phyloP scores from a whole-genome alignment of 805 yeast genomes.

The Candida peoriensis region DNA sequence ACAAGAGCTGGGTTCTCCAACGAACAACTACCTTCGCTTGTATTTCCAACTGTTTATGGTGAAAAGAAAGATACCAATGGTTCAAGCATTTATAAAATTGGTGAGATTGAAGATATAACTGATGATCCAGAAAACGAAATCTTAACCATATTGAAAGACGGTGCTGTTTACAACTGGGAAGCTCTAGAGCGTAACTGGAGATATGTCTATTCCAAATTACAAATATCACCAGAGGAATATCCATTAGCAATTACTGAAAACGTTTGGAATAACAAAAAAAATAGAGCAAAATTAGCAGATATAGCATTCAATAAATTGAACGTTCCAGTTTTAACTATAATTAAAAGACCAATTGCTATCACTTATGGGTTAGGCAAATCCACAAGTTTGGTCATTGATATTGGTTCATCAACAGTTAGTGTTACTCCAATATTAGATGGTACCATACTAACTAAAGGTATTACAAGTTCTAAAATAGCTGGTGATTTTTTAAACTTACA shows the following conservation, averaged over 20 bases:
- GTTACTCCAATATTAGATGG: constrained; percentile 82
- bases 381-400: constrained; percentile 73
- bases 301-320: constrained; percentile 69
- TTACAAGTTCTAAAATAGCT: constrained; percentile 65
- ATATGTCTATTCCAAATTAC: constrained; percentile 51
- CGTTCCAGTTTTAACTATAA: constrained; percentile 72
- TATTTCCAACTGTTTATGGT: constrained; percentile 52
- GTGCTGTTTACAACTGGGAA: constrained; percentile 69
- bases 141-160: constrained; percentile 58
- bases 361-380: constrained; percentile 75
- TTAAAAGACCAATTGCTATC: constrained; percentile 73
- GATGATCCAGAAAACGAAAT: constrained; percentile 22
- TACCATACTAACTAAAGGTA: constrained; percentile 58
- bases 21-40: constrained; percentile 56
- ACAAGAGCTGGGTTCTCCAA: constrained; percentile 71
- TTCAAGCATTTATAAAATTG: constrained; percentile 30
- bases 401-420: constrained; percentile 65
- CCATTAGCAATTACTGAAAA: constrained; percentile 65
- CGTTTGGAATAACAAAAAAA: constrained; percentile 62
- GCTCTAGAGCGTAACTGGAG: constrained; percentile 63
- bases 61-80: constrained; percentile 21
- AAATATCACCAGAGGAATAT: constrained; percentile 50
- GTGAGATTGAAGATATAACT: constrained; percentile 48
- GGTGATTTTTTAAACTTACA: constrained; percentile 80
- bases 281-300: constrained; percentile 54